Evolutionary conservation across 73 alveolate genomes (phyloP).

Genomic region (Paramecium bursaria): DNA sequence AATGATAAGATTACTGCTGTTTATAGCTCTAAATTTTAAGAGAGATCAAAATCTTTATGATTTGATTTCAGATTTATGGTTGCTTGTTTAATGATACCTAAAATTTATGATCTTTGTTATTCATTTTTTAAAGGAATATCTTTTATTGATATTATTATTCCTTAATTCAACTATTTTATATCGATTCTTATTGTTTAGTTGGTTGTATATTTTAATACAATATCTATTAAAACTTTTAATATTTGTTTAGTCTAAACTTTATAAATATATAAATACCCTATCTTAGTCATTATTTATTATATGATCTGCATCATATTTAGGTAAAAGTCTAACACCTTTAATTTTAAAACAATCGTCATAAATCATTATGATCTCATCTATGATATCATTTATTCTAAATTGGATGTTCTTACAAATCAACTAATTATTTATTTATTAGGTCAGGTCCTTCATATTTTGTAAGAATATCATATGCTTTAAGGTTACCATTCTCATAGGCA

Average conservation of each 20-base stretch:
- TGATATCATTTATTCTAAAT: constrained; percentile 23
- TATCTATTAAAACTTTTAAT: constrained; percentile 27
- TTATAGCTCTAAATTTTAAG: neutral
- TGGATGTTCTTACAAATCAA: neutral
- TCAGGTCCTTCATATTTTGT: constrained; percentile 16
- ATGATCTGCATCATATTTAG: constrained; percentile 7
- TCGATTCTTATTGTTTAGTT: constrained; percentile 18
- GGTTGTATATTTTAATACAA: constrained; percentile 32
- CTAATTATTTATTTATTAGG: constrained; percentile 5
- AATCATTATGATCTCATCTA: constrained; percentile 29
- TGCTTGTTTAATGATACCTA: neutral
- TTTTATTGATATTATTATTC: neutral
- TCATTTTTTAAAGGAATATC: constrained; percentile 50
- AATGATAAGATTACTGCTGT: constrained; percentile 24
- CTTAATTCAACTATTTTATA: constrained; percentile 3
- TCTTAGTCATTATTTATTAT: constrained; percentile 39
- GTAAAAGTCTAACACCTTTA: constrained; percentile 7
- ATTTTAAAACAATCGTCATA: constrained; percentile 43
- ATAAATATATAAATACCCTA: constrained; percentile 12
- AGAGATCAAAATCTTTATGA: constrained; percentile 43
- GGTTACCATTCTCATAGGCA: constrained; percentile 40
- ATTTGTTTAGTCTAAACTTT: constrained; percentile 21
- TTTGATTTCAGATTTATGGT: neutral
- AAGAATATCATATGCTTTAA: constrained; percentile 26
- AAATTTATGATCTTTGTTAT: neutral